Evolutionary conservation across 2,329 filamentous ascomycete genomes (phyloP), one percentile per base, ranked within the genome.

Genomic region (Ophiostoma triangulosporum): DNA sequence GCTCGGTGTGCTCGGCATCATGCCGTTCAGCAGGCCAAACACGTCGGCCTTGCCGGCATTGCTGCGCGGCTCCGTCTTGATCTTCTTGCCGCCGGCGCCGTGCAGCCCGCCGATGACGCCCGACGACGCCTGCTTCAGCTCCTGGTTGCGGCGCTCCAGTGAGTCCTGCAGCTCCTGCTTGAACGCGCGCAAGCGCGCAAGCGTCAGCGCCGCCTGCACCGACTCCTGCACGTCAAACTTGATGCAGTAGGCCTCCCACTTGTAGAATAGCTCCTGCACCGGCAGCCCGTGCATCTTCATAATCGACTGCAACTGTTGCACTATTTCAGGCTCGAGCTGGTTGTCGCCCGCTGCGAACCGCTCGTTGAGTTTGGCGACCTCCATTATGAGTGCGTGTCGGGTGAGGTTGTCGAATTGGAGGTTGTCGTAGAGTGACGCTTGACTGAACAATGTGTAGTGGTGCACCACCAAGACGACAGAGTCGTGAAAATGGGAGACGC

Each of bases 211-310:
- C 57, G 87, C 70, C 56, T 76, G 82, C 57, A 83, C 82, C 54
- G 88, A 85, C 54, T 94, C 88, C 48, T 40, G 29, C 27, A 80
- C 72, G 24, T 90, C 88, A 32, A 33, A 33, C 17, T 48, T 33
- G 65, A 98, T 84, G 68, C 86, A 90, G 74, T 96, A 97, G 0
- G 89, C 91, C 68, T 98, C 93, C 93, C 93, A 98, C 75, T 97
- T 97, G 80, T 88, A 96, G 69, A 88, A 96, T 26, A 97, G 75
- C 65, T 97, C 93, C 66, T 97, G 83, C 32, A 83, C 76, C 15
- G 82, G 80, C 57, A 97, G 77, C 48, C 81, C 81, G 69, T 96
- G 88, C 56, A 97, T 75, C 53, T 84, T 82, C 70, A 93, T 78
- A 65, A 95, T 94, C 55, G 88, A 94, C 64, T 85, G 78, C 60